These are phyloP conservation scores for Phytophthora sp. DNA, from an alignment of 352 stramenopile species.

Conservation along the genomic window DNA sequence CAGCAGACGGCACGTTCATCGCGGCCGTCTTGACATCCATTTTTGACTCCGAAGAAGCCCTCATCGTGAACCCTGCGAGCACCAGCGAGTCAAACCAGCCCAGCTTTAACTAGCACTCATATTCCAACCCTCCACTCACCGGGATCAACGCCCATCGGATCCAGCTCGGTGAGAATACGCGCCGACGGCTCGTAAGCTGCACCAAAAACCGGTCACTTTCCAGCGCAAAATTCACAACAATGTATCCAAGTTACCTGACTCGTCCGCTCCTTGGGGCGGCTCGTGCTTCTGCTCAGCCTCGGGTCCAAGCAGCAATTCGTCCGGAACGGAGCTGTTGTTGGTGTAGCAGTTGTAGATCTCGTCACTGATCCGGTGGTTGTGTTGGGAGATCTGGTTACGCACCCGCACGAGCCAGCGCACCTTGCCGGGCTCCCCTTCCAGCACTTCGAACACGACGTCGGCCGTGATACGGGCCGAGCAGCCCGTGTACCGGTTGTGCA, in stretches of 20 bases:
- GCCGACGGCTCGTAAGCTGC: conserved; percentile 40
- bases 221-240: neutral
- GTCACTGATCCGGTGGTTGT: conserved; percentile 81
- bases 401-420: conserved; percentile 75
- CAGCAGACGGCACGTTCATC: conserved; percentile 13
- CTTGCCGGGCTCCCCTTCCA: conserved; percentile 45
- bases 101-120: neutral
- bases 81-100: neutral
- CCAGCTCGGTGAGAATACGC: conserved; percentile 34
- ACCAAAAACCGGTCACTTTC: neutral
- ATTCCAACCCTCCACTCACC: conserved; percentile 14
- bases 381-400: conserved; percentile 80
- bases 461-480: conserved; percentile 76
- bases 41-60: conserved; percentile 25
- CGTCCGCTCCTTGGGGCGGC: conserved; percentile 4
- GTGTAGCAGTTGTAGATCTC: conserved; percentile 83
- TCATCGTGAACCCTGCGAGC: conserved; percentile 30
- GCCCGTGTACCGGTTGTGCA: conserved; percentile 82
- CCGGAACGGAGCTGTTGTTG: conserved; percentile 81
- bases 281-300: conserved; percentile 34
- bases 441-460: conserved; percentile 71
- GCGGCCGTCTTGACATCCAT: conserved; percentile 16
- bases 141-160: conserved; percentile 29
- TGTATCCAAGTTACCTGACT: conserved; percentile 14
- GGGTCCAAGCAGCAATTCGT: conserved; percentile 62